Evolutionary conservation across 768 basidiomycete genomes (phyloP).

Genomic region (Paxillus involutus): DNA sequence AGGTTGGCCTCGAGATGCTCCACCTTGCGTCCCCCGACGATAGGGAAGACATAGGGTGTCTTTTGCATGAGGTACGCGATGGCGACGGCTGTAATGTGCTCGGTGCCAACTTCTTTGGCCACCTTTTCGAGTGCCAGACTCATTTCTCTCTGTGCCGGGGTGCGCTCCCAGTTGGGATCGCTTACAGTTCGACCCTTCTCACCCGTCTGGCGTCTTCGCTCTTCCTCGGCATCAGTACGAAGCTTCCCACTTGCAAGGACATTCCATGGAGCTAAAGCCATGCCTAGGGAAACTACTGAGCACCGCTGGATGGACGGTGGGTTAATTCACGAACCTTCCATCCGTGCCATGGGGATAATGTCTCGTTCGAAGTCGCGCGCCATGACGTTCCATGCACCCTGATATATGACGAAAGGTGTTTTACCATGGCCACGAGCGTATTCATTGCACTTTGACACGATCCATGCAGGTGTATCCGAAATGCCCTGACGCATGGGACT

Average conservation of each 20-base stretch:
- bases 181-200: conserved; percentile 39
- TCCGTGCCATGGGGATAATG: conserved; percentile 45
- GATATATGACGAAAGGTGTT: conserved; percentile 55
- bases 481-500: conserved; percentile 28
- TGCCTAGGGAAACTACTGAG: conserved; percentile 10
- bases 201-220: conserved; percentile 20
- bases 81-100: conserved; percentile 37
- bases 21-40: conserved; percentile 43
- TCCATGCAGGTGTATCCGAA: conserved; percentile 48
- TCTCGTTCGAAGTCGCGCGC: conserved; percentile 52
- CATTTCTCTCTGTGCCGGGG: conserved; percentile 30
- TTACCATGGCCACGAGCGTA: conserved; percentile 49
- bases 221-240: conserved; percentile 31
- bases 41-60: conserved; percentile 44
- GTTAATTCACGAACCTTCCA: not conserved
- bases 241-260: conserved; percentile 31
- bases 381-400: conserved; percentile 46
- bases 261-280: conserved; percentile 39
- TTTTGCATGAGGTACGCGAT: conserved; percentile 48
- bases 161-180: conserved; percentile 32
- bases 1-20: conserved; percentile 43
- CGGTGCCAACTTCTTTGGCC: conserved; percentile 38
- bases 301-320: conserved; percentile 15
- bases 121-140: conserved; percentile 38
- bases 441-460: conserved; percentile 48